A percentile compares a stretch with the other conserved stretches of the same genome.
phyloP scores from a whole-genome alignment of 2,329 filamentous ascomycete species.

The Fusarium hostae region DNA sequence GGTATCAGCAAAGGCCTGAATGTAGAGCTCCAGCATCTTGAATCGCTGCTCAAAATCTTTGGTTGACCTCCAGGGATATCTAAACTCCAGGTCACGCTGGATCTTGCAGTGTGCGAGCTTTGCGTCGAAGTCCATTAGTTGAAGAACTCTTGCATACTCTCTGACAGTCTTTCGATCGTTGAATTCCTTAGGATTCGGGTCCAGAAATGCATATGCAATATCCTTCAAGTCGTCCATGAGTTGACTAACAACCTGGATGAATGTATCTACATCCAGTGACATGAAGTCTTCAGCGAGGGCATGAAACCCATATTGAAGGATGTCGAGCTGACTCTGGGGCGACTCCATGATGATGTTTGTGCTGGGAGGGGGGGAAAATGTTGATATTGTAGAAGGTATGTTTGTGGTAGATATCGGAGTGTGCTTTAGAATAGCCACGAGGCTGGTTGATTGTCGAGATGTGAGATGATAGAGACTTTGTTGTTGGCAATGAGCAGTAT shows the following conservation, averaged over 20 bases:
- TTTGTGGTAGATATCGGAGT: fast-evolving
- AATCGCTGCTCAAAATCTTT: background rate
- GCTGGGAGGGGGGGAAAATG: fast-evolving
- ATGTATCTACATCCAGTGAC: fast-evolving
- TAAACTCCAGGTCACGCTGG: fast-evolving
- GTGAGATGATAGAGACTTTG: too few species aligned
- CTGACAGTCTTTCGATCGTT: fast-evolving
- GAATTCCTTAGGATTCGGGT: fast-evolving
- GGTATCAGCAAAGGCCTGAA: background rate
- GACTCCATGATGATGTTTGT: background rate
- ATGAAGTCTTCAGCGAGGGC: background rate
- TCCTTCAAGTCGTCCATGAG: background rate
- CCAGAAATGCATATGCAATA: background rate
- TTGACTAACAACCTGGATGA: fast-evolving
- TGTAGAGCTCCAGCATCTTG: background rate
- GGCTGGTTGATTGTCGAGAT: too few species aligned
- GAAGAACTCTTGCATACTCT: fast-evolving
- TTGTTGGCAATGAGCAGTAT: too few species aligned
- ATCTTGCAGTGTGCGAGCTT: background rate
- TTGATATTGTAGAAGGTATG: background rate
- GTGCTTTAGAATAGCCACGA: too few species aligned
- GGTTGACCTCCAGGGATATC: background rate
- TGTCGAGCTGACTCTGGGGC: fast-evolving
- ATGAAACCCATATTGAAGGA: fast-evolving
- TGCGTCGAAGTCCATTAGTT: background rate